Base-by-base conservation (phyloP, 2,329 filamentous ascomycete genomes). In the Ophiostoma australiae region DNA sequence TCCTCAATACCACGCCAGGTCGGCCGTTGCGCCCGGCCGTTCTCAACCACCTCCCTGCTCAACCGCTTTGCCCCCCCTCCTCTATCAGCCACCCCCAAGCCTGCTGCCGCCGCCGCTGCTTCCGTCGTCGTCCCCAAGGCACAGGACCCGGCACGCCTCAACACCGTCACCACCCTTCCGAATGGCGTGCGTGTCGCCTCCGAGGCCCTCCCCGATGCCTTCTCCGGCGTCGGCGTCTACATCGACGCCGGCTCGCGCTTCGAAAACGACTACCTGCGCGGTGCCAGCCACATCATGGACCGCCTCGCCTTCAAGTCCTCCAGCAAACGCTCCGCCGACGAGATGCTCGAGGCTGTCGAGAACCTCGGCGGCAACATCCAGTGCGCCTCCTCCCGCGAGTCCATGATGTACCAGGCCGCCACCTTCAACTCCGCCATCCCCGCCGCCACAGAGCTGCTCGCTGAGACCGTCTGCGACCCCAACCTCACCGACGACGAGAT, bases 401-500 rank as follows among this genome's bases (percentile, higher is more conserved):
- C 93, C 71, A 87, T 99, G 82, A 99, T 99, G 95, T 99, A 99
- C 83, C 95, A 99, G 81, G 92, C 93, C 1, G 95, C 95, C 35
- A 97, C 94, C 39, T 99, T 99, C 87, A 99, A 99, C 83, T 90
- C 90, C 35, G 90, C 93, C 23, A 93, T 99, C 10, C 90, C 92
- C 7, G 88, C 88, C 10, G 93, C 94, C 15, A 87, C 97, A 33
- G 92, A 86, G 39, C 82, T 99, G 23, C 87, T 99, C 58, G 94
- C 95, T 72, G 95, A 99, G 80, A 98, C 95, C 41, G 96, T 99
- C 73, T 90, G 93, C 72, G 87, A 96, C 75, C 93, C 95, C 6
- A 80, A 86, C 70, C 90, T 98, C 75, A 96, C 92, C 10, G 91
- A 96, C 35, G 88, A 92, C 27, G 95, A 99, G 80, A 91, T 99